phyloP scores from a whole-genome alignment of 169 alveolate genomes.

The Perkinsus marinus region DNA sequence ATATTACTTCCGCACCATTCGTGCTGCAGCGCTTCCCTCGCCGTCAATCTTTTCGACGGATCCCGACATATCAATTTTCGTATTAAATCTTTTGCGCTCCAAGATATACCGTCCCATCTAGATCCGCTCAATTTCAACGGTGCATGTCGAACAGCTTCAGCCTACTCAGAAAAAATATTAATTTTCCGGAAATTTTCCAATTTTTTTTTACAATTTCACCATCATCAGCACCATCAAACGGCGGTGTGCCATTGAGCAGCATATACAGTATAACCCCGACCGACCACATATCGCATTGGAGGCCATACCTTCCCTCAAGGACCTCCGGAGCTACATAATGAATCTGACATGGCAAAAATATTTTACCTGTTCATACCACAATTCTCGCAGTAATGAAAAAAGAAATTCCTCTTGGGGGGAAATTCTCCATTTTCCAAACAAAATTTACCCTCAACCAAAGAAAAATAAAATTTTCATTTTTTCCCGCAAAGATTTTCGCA shows the following conservation, averaged over 20 bases:
- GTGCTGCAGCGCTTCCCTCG: slow-evolving; percentile 51
- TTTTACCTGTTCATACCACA: no score
- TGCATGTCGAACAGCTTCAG: slow-evolving; percentile 1
- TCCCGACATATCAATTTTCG: slow-evolving; percentile 33
- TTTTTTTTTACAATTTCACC: neutral
- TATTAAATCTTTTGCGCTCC: slow-evolving; percentile 49
- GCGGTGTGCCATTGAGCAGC: slow-evolving; percentile 69
- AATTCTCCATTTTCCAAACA: no score
- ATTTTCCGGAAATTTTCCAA: neutral
- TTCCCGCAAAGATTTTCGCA: no score
- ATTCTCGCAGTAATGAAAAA: no score
- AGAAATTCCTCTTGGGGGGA: no score
- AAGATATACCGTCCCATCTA: slow-evolving; percentile 47
- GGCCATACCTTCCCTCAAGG: slow-evolving; percentile 67
- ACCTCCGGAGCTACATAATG: slow-evolving; percentile 85
- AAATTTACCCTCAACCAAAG: no score
- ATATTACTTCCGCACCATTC: slow-evolving; percentile 27
- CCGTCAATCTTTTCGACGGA: slow-evolving; percentile 42
- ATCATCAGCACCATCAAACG: slow-evolving; percentile 36
- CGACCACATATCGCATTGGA: slow-evolving; percentile 82
- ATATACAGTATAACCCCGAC: slow-evolving; percentile 76
- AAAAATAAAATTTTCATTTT: no score
- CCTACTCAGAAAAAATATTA: neutral
- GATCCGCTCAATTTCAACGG: slow-evolving; percentile 41
- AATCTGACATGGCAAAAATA: slow-evolving; percentile 9